Evolutionary conservation across 768 basidiomycete genomes (phyloP), one percentile per base, ranked within the genome.

Genomic region (Leccinum subgranulosum): DNA sequence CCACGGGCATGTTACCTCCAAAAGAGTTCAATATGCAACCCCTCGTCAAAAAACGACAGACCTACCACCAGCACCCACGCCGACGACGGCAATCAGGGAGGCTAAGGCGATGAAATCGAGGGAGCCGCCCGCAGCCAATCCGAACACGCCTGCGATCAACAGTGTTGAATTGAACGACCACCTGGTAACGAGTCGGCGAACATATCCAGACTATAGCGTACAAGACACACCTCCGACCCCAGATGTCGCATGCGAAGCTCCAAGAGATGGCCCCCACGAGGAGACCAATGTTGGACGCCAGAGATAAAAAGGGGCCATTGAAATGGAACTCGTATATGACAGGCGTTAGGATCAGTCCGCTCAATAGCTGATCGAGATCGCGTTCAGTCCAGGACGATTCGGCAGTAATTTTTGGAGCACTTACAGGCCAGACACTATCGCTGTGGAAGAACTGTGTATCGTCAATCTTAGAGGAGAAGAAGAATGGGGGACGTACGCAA

Each of bases 81-180:
- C 76, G 11, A 78, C 70, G 7, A 77, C 59, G 8, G 81, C 78
- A 10, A 77, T 64, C 34, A 86, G 69, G 4, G 78, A 75, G 0
- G 81, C 79, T 46, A 84, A 73, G 8, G 79, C 70, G 23, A 79
- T 57, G 53, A 84, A 84, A 61, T 76, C 74, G 6, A 72, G 70
- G 0, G 83, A 72, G 7, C 75, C 77, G 7, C 77, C 82, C 6
- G 82, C 77, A 5, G 77, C 75, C 29, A 84, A 71, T 6, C 82
- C 82, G 54, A 85, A 85, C 27, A 79, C 65, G 0, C 79, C 79
- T 5, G 81, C 76, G 27, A 85, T 73, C 49, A 84, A 73, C 7
- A 86, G 72, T 0, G 84, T 85, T 53, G 79, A 56, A 57, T 84
- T 84, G 71, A 81, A 83, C 1, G 79, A 74, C 79, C 76, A 79